Evolutionary conservation across 2,329 filamentous ascomycete species (phyloP).

Genomic region (Paraconiothyrium brasiliense): DNA sequence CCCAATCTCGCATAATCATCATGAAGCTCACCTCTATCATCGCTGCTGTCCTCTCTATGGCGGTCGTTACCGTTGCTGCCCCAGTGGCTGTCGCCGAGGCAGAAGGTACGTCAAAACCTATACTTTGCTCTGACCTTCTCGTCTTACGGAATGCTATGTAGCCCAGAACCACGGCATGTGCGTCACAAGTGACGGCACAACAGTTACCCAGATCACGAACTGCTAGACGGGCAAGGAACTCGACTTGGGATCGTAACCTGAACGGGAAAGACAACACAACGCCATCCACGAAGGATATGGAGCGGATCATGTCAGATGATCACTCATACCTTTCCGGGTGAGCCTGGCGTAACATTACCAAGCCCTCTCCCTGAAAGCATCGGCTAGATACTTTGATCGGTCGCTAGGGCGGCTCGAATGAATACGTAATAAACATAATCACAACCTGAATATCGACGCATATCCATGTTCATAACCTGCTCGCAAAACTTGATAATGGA

Average conservation of each 20-base stretch:
- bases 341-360: not conserved
- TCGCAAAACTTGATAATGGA: too few relatives aligned
- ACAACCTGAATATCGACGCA: not conserved
- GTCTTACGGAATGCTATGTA: not conserved
- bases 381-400: not conserved
- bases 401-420: not conserved
- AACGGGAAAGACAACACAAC: not conserved
- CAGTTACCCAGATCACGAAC: slow-evolving; percentile 32
- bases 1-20: slow-evolving; percentile 24
- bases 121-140: not conserved
- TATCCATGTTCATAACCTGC: too few relatives aligned
- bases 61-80: slow-evolving; percentile 43
- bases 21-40: slow-evolving; percentile 49
- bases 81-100: slow-evolving; percentile 29
- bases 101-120: slow-evolving; percentile 30
- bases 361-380: not conserved
- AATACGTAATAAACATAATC: not conserved
- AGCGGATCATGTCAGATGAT: not conserved
- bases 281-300: not conserved
- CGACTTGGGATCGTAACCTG: not conserved
- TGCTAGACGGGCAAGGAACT: slow-evolving; percentile 27
- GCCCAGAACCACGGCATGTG: slow-evolving; percentile 48
- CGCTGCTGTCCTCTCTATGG: slow-evolving; percentile 47
- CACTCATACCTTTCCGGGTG: not conserved
- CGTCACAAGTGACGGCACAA: slow-evolving; percentile 33